phyloP scores from a whole-genome alignment of 768 basidiomycete species.

The Clathrus columnatus region DNA sequence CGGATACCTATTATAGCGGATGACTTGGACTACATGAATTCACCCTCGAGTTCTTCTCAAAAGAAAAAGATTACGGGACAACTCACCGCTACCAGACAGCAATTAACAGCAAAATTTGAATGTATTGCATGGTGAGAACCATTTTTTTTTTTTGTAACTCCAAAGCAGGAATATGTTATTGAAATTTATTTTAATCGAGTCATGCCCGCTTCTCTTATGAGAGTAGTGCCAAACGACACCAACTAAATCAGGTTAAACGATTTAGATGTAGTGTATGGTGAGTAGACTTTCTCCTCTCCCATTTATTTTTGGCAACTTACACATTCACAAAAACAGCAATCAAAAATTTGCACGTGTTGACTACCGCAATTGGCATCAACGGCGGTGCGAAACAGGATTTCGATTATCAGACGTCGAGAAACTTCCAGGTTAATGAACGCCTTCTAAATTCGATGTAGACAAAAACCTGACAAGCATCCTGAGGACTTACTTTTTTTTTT shows the following conservation, averaged over 20 bases:
- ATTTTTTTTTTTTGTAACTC: not conserved
- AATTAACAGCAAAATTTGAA: constrained; percentile 7
- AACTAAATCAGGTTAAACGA: constrained; percentile 3
- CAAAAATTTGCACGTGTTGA: constrained; percentile 5
- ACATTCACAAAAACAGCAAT: not conserved
- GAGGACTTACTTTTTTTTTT: too few relatives aligned
- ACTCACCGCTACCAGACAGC: not conserved
- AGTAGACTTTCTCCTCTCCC: not conserved
- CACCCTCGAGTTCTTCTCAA: not conserved
- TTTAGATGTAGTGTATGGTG: constrained; percentile 2
- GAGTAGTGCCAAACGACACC: constrained; percentile 8
- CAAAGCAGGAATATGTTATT: not conserved
- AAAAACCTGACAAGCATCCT: too few relatives aligned
- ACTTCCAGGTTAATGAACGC: not conserved
- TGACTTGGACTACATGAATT: not conserved
- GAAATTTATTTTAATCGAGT: not conserved
- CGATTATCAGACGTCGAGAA: not conserved
- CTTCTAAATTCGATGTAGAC: too few relatives aligned
- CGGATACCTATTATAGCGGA: not conserved
- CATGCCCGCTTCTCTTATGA: constrained; percentile 1
- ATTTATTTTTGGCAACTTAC: not conserved
- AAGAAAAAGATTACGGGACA: not conserved
- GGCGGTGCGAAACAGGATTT: constrained; percentile 1
- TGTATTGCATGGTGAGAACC: constrained; percentile 1
- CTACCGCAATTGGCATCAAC: constrained; percentile 8